Evolutionary conservation across 805 yeast genomes (phyloP), one percentile per base, ranked within the genome.

Genomic region (Clavispora fructus): DNA sequence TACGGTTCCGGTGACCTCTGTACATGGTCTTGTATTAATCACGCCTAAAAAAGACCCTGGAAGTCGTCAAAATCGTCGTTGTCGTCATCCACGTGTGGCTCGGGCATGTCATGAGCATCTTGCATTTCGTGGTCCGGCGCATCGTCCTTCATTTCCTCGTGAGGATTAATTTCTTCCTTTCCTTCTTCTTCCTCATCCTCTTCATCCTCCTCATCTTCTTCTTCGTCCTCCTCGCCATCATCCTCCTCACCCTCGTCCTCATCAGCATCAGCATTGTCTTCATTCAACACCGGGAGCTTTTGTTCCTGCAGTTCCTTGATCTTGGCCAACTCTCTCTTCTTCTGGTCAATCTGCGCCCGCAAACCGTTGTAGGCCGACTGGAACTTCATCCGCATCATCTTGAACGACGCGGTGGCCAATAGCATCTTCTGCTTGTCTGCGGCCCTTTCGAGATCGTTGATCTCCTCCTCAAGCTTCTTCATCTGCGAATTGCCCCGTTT

Each of bases 371-470:
- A 86, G 43, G 85, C 90, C 53, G 86, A 94, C 56, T 83, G 75
- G 62, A 91, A 87, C 68, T 97, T 83, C 64, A 84, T 86, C 59
- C 84, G 82, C 80, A 94, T 76, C 67, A 92, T 84, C 55, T 92
- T 91, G 60, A 89, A 89, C 42, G 82, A 75, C 3, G 91, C 90
- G 7, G 83, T 82, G 17, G 75, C 79, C 41, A 88, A 78, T 56
- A 87, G 90, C 40, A 74, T 74, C 61, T 80, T 80, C 58, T 92
- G 91, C 56, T 83, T 84, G 45, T 76, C 80, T 43, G 94, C 84
- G 0, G 92, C 90, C 41, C 62, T 64, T 60, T 87, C 90, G 49
- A 94, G 73, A 59, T 94, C 99, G 7, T 74, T 68, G 47, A 94
- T 83, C 63, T 91, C 97, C 64, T 92, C 98, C 50, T 79, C 80